These are phyloP conservation scores for Fusarium xyrophilum DNA, from an alignment of 2,329 filamentous ascomycete species.

Conservation along the genomic window DNA sequence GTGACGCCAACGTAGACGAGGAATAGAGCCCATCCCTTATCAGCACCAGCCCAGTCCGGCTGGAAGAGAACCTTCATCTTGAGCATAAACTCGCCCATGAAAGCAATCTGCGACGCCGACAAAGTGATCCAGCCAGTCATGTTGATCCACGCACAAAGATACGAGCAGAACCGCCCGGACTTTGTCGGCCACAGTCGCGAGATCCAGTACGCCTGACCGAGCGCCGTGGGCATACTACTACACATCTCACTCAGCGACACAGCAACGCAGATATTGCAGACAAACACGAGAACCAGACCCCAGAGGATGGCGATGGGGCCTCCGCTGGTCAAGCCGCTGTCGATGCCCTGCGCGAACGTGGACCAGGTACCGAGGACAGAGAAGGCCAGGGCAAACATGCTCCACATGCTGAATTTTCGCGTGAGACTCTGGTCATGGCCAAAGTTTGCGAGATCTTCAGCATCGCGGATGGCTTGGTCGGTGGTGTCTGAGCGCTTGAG, in stretches of 20 bases:
- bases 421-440: constrained; percentile 51
- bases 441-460: constrained; percentile 50
- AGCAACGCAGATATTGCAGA: constrained; percentile 61
- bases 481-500: constrained; percentile 33
- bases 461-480: constrained; percentile 46
- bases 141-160: constrained; percentile 67
- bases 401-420: constrained; percentile 60
- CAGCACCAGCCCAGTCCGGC: constrained; percentile 53
- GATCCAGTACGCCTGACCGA: constrained; percentile 66
- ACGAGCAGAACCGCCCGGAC: constrained; percentile 58
- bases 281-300: constrained; percentile 60
- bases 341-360: constrained; percentile 59
- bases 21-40: constrained; percentile 61
- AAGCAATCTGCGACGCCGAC: constrained; percentile 62
- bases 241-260: constrained; percentile 62
- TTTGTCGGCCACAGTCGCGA: constrained; percentile 47
- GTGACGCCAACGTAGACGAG: constrained; percentile 62
- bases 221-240: constrained; percentile 65
- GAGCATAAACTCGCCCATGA: constrained; percentile 64
- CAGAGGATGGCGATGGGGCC: constrained; percentile 62
- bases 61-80: constrained; percentile 63
- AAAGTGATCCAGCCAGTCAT: constrained; percentile 66
- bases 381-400: constrained; percentile 64
- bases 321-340: constrained; percentile 60
- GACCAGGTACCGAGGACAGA: constrained; percentile 65